Percentiles rank a stretch among this genome's conserved stretches.
phyloP scores from a whole-genome alignment of 2,329 filamentous ascomycete species.

The Calonectria leucothoes region DNA sequence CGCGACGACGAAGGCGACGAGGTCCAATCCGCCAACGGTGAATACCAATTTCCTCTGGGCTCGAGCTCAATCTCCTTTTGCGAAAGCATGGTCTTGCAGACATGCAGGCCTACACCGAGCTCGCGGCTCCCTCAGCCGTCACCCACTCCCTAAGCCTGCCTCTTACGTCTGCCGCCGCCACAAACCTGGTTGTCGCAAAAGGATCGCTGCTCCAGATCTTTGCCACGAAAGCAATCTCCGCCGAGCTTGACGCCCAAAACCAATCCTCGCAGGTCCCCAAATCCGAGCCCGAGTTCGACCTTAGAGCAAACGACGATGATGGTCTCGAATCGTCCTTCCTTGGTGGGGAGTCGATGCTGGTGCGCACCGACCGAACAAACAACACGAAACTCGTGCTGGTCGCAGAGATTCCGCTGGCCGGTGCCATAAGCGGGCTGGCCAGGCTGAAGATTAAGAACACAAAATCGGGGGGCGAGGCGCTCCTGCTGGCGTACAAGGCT shows the following conservation, averaged over 20 bases:
- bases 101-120: constrained; percentile 99
- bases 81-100: constrained; percentile 50
- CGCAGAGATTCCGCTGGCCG: constrained; percentile 84
- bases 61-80: constrained; percentile 33
- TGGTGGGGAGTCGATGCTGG: constrained; percentile 70
- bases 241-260: constrained; percentile 67
- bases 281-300: constrained; percentile 61
- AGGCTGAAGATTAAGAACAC: constrained; percentile 79
- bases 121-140: constrained; percentile 93
- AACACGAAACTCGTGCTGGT: constrained; percentile 86
- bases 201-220: constrained; percentile 95
- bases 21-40: neutral
- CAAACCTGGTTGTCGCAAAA: constrained; percentile 91
- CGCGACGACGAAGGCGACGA: constrained; percentile 9
- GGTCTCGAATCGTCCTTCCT: constrained; percentile 75
- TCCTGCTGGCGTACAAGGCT: constrained; percentile 87
- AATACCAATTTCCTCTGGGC: constrained; percentile 4
- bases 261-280: constrained; percentile 51
- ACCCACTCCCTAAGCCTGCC: constrained; percentile 86
- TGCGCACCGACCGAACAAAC: constrained; percentile 72
- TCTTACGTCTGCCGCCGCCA: constrained; percentile 79
- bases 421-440: constrained; percentile 85
- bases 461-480: constrained; percentile 83
- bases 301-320: constrained; percentile 69
- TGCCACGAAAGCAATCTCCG: constrained; percentile 73